A percentile compares a stretch with the other conserved stretches of the same genome.
Conservation (phyloP, 75 land plant genomes). For the Cunninghamia lanceolata region DNA sequence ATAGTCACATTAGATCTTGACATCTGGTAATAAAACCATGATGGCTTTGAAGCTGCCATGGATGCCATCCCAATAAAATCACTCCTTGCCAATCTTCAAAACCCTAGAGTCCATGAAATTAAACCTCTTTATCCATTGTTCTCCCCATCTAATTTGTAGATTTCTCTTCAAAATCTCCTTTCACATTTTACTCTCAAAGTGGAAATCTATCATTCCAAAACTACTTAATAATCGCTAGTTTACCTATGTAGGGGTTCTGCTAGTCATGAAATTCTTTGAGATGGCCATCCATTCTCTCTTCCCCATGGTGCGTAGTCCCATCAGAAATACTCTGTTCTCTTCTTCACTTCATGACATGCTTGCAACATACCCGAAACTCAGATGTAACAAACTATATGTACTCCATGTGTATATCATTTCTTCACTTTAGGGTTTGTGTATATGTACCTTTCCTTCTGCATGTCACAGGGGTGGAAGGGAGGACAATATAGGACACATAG, state of each 20-base stretch:
- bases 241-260: constrained; percentile 56
- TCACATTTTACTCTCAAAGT: too few species aligned
- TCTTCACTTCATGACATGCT: constrained; percentile 54
- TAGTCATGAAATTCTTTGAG: constrained; percentile 42
- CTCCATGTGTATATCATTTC: not conserved
- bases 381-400: not conserved
- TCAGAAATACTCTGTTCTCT: constrained; percentile 45
- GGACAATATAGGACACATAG: constrained; percentile 67
- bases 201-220: not conserved
- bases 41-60: not conserved
- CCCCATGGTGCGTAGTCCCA: constrained; percentile 43
- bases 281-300: constrained; percentile 57
- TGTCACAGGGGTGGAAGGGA: constrained; percentile 50
- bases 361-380: constrained; percentile 6
- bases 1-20: too few species aligned
- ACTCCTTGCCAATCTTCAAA: not conserved
- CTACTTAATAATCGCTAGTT: not conserved
- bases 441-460: constrained; percentile 67
- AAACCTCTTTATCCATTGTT: not conserved
- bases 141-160: not conserved
- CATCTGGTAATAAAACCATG: too few species aligned
- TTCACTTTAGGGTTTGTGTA: not conserved
- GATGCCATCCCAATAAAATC: not conserved
- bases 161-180: not conserved
- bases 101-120: not conserved